Conservation (phyloP, 2,329 filamentous ascomycete genomes). For the Whalleya microplaca region DNA sequence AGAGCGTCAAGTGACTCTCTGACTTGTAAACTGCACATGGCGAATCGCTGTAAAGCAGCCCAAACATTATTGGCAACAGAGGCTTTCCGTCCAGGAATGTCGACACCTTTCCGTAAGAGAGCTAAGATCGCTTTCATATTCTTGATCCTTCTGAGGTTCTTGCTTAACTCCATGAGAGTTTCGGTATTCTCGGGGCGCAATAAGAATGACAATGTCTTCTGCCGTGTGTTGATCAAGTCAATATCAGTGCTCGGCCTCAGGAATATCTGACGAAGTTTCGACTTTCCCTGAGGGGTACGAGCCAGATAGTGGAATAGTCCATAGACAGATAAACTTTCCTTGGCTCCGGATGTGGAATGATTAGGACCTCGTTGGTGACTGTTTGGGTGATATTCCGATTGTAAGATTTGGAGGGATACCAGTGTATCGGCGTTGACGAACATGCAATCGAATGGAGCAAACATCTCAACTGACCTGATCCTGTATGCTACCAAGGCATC, state of each 20-base stretch:
- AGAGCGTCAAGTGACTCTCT: constrained; percentile 65
- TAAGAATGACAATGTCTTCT: constrained; percentile 70
- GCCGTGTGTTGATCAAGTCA: constrained; percentile 69
- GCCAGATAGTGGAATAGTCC: constrained; percentile 78
- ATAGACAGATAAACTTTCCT: constrained; percentile 83
- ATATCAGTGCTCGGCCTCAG: constrained; percentile 76
- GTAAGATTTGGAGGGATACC: constrained; percentile 81
- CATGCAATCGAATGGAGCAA: constrained; percentile 68
- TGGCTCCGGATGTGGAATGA: constrained; percentile 63
- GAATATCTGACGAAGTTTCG: constrained; percentile 76
- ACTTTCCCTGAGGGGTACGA: constrained; percentile 77
- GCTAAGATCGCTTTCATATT: constrained; percentile 73
- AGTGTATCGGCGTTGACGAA: constrained; percentile 83
- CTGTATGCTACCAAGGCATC: constrained; percentile 59
- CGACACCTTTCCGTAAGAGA: constrained; percentile 79
- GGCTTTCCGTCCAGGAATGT: constrained; percentile 48
- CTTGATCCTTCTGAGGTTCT: constrained; percentile 70
- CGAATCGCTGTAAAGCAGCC: constrained; percentile 73
- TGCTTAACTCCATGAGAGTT: constrained; percentile 57
- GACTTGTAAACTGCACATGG: constrained; percentile 71
- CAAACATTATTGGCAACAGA: constrained; percentile 71
- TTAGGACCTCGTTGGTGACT: constrained; percentile 74
- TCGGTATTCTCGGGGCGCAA: constrained; percentile 68
- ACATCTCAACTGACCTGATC: constrained; percentile 72
- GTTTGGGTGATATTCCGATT: constrained; percentile 81